Conservation (phyloP, 257 asterid genomes). For the Nicotiana otophora region DNA sequence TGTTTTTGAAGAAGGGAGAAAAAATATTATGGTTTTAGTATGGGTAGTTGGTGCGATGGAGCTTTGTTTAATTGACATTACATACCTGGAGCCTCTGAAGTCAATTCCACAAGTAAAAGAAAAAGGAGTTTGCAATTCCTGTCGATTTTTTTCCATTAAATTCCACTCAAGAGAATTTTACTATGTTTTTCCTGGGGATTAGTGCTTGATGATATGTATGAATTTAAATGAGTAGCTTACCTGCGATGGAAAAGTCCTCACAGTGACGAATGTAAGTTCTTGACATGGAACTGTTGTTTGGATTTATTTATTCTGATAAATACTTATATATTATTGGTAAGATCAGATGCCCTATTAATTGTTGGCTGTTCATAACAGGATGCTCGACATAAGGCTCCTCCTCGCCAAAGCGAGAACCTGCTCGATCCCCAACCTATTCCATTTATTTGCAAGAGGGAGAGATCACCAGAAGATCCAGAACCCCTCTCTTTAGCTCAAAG, state of each 20-base stretch:
- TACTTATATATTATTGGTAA: background rate
- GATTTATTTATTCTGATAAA: background rate
- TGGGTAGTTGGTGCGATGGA: background rate
- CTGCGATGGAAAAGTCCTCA: background rate
- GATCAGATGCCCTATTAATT: background rate
- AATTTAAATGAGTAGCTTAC: background rate
- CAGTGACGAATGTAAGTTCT: background rate
- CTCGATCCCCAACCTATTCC: slow-evolving; percentile 33
- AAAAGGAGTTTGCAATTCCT: background rate
- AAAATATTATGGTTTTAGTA: background rate
- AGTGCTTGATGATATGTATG: background rate
- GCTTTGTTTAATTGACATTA: background rate
- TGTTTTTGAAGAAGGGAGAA: no score
- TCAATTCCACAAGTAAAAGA: background rate
- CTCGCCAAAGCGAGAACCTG: slow-evolving; percentile 35
- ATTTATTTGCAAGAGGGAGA: slow-evolving; percentile 79
- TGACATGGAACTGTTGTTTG: background rate
- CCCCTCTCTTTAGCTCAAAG: slow-evolving; percentile 55
- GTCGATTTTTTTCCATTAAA: background rate
- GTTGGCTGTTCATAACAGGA: slow-evolving; percentile 28
- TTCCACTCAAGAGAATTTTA: background rate
- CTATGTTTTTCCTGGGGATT: background rate
- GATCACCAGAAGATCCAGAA: slow-evolving; percentile 51
- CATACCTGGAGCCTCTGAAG: background rate
- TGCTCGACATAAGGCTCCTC: slow-evolving; percentile 45